Evolutionary conservation across 2,329 filamentous ascomycete species (phyloP).

Genomic region (Hyphodiscus sp.): DNA sequence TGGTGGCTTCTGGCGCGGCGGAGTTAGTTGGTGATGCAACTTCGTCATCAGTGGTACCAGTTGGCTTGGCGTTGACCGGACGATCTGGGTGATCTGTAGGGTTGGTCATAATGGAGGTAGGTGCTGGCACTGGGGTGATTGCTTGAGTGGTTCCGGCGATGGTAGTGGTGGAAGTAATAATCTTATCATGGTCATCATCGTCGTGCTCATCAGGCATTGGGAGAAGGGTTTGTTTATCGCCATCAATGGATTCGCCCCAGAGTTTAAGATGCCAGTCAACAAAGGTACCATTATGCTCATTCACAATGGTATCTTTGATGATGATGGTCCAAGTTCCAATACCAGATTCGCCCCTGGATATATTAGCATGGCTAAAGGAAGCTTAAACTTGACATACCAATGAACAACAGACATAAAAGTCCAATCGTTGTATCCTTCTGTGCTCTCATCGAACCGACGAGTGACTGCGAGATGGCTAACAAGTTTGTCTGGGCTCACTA

Average conservation of each 20-base stretch:
- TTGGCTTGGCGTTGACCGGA: slow-evolving; percentile 40
- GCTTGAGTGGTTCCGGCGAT: slow-evolving; percentile 40
- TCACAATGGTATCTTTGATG: slow-evolving; percentile 76
- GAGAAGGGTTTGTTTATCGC: slow-evolving; percentile 62
- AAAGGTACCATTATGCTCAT: slow-evolving; percentile 71
- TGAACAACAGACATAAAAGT: slow-evolving; percentile 98
- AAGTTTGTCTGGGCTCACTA: slow-evolving; percentile 76
- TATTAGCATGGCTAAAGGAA: slow-evolving; percentile 29
- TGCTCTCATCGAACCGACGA: slow-evolving; percentile 60
- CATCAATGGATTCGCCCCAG: slow-evolving; percentile 84
- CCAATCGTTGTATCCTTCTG: slow-evolving; percentile 81
- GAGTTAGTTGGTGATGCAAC: slow-evolving; percentile 14
- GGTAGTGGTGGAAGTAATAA: slow-evolving; percentile 54
- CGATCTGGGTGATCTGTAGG: slow-evolving; percentile 61
- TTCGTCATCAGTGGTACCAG: slow-evolving; percentile 18
- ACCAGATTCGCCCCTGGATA: slow-evolving; percentile 72
- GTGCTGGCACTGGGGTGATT: slow-evolving; percentile 39
- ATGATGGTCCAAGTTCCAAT: slow-evolving; percentile 87
- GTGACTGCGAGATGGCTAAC: slow-evolving; percentile 77
- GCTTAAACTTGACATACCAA: slow-evolving; percentile 53
- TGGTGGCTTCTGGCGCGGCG: slow-evolving; percentile 26
- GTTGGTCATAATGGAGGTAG: slow-evolving; percentile 35
- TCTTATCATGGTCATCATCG: slow-evolving; percentile 70
- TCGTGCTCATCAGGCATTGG: slow-evolving; percentile 80
- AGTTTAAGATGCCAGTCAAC: slow-evolving; percentile 90